These are phyloP conservation scores for Cornus kousa DNA, from an alignment of 148 eudicot species.

Conservation along the genomic window DNA sequence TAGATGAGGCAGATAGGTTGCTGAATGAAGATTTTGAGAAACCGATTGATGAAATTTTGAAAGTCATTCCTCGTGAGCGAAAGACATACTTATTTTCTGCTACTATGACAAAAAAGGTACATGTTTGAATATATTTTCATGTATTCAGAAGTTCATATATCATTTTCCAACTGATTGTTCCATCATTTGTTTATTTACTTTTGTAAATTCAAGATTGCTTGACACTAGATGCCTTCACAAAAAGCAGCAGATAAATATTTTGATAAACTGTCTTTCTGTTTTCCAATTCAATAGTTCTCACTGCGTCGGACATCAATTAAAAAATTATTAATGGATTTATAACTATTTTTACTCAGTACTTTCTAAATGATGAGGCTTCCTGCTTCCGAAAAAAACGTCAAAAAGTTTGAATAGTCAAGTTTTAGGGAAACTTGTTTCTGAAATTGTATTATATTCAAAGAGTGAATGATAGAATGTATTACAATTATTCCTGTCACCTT, in stretches of 20 bases:
- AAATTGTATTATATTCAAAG: neutral
- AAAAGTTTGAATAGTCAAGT: too few species aligned
- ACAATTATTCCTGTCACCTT: neutral
- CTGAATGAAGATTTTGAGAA: conserved; percentile 87
- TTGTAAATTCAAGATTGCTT: neutral
- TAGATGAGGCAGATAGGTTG: conserved; percentile 95
- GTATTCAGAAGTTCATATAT: neutral
- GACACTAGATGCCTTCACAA: neutral
- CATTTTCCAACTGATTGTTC: neutral
- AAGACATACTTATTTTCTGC: conserved; percentile 85
- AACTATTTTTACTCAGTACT: neutral
- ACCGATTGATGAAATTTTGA: conserved; percentile 69
- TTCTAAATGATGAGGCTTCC: neutral
- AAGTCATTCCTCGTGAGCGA: conserved; percentile 68
- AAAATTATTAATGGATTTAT: neutral
- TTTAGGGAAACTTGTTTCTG: neutral
- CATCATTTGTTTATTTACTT: neutral
- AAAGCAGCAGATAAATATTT: neutral
- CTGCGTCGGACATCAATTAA: neutral
- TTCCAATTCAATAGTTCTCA: neutral
- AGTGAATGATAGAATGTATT: neutral
- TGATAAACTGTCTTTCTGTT: neutral
- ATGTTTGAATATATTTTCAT: neutral
- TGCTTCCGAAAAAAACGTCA: too few species aligned
- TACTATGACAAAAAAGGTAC: conserved; percentile 90